Evolutionary conservation across 2,329 filamentous ascomycete genomes (phyloP), one percentile per base, ranked within the genome.

Genomic region (Cladosporium velox): DNA sequence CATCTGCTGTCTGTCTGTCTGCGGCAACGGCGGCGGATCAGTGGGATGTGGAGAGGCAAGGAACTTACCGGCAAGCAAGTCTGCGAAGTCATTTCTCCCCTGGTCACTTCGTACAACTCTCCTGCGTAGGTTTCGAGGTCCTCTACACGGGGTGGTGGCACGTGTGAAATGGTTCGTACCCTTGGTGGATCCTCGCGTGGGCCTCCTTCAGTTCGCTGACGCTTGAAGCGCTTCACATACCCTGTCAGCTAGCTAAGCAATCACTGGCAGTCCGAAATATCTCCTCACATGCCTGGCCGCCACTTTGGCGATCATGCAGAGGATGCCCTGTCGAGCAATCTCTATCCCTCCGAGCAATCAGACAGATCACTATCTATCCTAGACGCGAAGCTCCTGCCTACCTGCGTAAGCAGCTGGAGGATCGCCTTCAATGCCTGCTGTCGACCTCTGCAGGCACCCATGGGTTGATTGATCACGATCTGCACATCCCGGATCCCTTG

Each of bases 311-410:
- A 64, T 64, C 60, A 55, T 64, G 49, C 35, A 35, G 60, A 26
- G 24, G 49, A 64, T 30, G 60, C 60, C 38, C 49, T 64, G 60
- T 55, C 60, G 30, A 55, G 49, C 60, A 32, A 64, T 64, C 60
- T 52, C 49, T 64, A 64, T 64, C 60, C 60, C 60, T 64, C 60
- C 51, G 21, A 64, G 60, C 60, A 55, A 64, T 64, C 60, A 64
- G 28, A 64, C 60, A 55, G 60, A 55, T 55, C 49, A 47, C n/a
- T 52, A 24, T 32, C 30, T 54, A 52, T 18, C 21, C 55, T 8
- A 58, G 18, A 34, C 60, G 18, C 26, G 21, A 38, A 55, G 49
- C 60, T 55, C 60, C 60, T 64, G 34, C 60, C 60, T 35, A 44
- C 51, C 51, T 44, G 49, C 30, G 60, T 30, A 41, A 57, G 49